These are phyloP conservation scores for Penicillium dipodomyicola DNA, from an alignment of 495 filamentous ascomycete genomes.

Conservation along the genomic window DNA sequence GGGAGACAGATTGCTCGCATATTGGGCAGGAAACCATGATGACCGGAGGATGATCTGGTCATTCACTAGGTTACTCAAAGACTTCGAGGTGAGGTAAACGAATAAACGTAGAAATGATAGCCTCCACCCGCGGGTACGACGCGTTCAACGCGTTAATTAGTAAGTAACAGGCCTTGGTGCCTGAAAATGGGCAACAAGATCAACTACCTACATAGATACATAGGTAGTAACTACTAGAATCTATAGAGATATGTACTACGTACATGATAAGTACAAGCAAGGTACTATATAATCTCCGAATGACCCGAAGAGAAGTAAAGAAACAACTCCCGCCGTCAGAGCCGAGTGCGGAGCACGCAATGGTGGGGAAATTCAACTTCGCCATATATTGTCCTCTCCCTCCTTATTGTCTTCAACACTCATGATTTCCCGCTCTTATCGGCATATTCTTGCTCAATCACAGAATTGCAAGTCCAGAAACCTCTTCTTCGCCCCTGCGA, in stretches of 20 bases:
- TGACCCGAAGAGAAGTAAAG: neutral
- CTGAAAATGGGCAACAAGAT: neutral
- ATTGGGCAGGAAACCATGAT: slow-evolving; percentile 83
- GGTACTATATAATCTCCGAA: neutral
- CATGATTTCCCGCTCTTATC: slow-evolving; percentile 5
- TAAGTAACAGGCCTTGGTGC: slow-evolving; percentile 8
- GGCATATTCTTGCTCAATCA: neutral
- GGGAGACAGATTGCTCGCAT: slow-evolving; percentile 72
- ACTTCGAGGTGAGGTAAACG: neutral
- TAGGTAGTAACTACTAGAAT: no score
- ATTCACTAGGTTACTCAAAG: neutral
- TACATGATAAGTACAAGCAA: neutral
- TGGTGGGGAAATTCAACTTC: slow-evolving; percentile 8
- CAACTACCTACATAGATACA: neutral
- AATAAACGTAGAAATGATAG: neutral
- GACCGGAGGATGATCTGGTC: slow-evolving; percentile 2
- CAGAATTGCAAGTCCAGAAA: slow-evolving; percentile 9
- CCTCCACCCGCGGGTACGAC: slow-evolving; percentile 12
- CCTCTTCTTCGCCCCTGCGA: slow-evolving; percentile 8
- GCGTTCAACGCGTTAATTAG: slow-evolving; percentile 12
- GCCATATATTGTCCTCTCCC: neutral
- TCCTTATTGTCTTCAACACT: neutral
- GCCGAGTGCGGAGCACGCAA: slow-evolving; percentile 24
- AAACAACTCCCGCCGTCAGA: no score
- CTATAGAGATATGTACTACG: neutral